Conservation (phyloP, 352 stramenopile genomes). For the Phytophthora citrophthora region DNA sequence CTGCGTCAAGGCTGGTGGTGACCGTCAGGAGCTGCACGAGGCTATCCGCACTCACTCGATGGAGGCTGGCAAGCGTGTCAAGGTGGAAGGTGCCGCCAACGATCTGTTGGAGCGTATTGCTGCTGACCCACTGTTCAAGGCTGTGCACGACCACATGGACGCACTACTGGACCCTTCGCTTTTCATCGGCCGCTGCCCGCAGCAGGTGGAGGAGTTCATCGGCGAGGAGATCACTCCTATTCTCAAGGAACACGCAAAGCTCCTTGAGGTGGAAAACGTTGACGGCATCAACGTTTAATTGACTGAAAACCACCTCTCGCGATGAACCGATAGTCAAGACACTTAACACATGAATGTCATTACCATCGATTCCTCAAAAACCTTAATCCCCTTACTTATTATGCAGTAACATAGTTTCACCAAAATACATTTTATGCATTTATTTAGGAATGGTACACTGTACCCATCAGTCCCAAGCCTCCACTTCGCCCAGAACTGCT, state of each 20-base stretch:
- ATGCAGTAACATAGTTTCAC: conserved; percentile 1
- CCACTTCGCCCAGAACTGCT: conserved; percentile 28
- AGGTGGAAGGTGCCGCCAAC: conserved; percentile 97
- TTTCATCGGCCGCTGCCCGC: conserved; percentile 97
- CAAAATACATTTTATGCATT: not conserved
- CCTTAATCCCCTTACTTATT: too few relatives aligned
- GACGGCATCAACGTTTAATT: conserved; percentile 97
- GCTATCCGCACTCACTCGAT: conserved; percentile 99
- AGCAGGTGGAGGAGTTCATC: conserved; percentile 97
- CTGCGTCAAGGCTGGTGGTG: conserved; percentile 97
- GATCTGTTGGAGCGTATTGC: conserved; percentile 98
- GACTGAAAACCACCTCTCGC: not conserved
- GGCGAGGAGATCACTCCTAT: conserved; percentile 94
- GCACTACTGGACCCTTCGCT: conserved; percentile 95
- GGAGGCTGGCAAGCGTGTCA: conserved; percentile 97
- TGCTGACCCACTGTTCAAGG: conserved; percentile 93
- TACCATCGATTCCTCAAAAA: not conserved
- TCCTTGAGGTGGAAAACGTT: conserved; percentile 93
- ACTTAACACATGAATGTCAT: conserved; percentile 7
- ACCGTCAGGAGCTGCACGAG: conserved; percentile 98
- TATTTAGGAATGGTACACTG: too few relatives aligned
- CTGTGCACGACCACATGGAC: conserved; percentile 96
- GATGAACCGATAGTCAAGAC: not conserved
- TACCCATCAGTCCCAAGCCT: not conserved
- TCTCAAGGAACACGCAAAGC: conserved; percentile 87